Percentiles rank a stretch among this genome's conserved stretches.
phyloP scores from a whole-genome alignment of 306 rosid species.

The Quercus suber region DNA sequence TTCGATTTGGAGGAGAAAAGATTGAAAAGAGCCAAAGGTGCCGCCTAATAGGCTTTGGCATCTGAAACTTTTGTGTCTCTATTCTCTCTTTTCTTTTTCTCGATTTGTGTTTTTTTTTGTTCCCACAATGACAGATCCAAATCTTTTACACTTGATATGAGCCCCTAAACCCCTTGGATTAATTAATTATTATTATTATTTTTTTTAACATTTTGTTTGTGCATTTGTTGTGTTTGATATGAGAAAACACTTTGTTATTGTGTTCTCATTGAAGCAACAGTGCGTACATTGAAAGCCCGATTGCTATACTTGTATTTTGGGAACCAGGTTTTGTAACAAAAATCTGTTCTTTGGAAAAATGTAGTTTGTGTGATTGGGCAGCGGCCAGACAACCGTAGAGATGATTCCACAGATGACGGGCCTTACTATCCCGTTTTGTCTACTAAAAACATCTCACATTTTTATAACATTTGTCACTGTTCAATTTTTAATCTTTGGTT shows the following conservation, averaged over 20 bases:
- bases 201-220: neutral
- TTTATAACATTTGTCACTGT: neutral
- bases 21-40: conserved; percentile 29
- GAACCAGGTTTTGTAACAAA: conserved; percentile 2
- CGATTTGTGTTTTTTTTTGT: conserved; percentile 10
- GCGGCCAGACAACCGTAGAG: conserved; percentile 99
- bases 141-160: conserved; percentile 76
- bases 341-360: conserved; percentile 1
- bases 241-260: conserved; percentile 18
- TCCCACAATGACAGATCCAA: conserved; percentile 42
- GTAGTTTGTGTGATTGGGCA: conserved; percentile 27
- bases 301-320: conserved; percentile 13
- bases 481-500: neutral
- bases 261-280: conserved; percentile 35
- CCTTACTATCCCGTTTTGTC: conserved; percentile 34
- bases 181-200: no score
- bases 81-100: neutral
- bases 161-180: conserved; percentile 18
- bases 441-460: conserved; percentile 78
- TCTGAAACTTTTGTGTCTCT: conserved; percentile 21
- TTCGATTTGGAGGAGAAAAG: conserved; percentile 7
- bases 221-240: conserved; percentile 35
- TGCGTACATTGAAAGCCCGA: conserved; percentile 56
- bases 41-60: conserved; percentile 57
- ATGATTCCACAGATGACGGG: conserved; percentile 84